These are phyloP conservation scores for Pythium apleroticum DNA, from an alignment of 352 stramenopile species.

Conservation along the genomic window DNA sequence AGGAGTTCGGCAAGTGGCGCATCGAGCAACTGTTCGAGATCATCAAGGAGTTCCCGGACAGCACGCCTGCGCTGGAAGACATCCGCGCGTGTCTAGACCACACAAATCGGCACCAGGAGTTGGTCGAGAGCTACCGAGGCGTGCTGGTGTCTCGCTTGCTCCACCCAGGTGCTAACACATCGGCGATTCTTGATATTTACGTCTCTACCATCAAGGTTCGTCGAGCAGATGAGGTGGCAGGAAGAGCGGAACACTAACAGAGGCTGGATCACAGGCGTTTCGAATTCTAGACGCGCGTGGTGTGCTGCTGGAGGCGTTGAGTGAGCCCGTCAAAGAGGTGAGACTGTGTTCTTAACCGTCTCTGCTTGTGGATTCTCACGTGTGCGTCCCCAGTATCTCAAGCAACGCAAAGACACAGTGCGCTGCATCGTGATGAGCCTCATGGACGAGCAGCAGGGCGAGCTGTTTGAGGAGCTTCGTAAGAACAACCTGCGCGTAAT, in stretches of 20 bases:
- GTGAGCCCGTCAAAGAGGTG: slow-evolving; percentile 68
- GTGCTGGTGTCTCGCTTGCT: slow-evolving; percentile 88
- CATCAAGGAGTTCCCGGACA: slow-evolving; percentile 96
- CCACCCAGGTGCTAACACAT: slow-evolving; percentile 95
- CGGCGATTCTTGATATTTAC: slow-evolving; percentile 97
- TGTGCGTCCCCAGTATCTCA: slow-evolving; percentile 85
- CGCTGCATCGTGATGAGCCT: slow-evolving; percentile 95
- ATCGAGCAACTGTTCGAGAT: slow-evolving; percentile 96
- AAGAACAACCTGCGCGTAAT: slow-evolving; percentile 91
- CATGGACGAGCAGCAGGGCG: slow-evolving; percentile 88
- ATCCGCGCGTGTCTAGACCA: slow-evolving; percentile 72
- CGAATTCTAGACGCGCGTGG: slow-evolving; percentile 93
- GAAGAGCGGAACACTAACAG: background rate
- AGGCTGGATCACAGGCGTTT: slow-evolving; percentile 52
- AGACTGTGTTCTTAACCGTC: background rate
- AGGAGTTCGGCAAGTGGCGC: slow-evolving; percentile 74
- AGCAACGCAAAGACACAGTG: slow-evolving; percentile 94
- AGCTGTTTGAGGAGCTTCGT: slow-evolving; percentile 95
- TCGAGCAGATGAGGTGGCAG: background rate
- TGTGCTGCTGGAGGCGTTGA: slow-evolving; percentile 87
- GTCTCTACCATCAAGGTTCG: slow-evolving; percentile 94
- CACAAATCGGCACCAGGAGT: slow-evolving; percentile 81
- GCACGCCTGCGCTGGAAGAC: slow-evolving; percentile 67
- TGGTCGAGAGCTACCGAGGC: slow-evolving; percentile 76
- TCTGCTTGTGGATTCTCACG: too few species aligned